Conservation (phyloP, 305 asterid genomes). For the Solanum hybrid region DNA sequence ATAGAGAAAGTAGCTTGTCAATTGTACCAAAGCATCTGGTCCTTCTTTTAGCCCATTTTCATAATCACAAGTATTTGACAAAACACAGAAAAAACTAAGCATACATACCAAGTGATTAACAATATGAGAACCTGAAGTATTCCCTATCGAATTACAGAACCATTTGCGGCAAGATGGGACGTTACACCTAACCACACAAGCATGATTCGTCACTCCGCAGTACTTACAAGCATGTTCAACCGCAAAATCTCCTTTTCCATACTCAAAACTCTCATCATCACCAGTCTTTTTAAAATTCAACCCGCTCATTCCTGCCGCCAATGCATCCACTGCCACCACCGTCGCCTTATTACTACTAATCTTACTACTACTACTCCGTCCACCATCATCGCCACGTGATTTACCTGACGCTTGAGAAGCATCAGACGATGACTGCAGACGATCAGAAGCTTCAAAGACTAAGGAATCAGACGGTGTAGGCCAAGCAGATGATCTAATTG, state of each 20-base stretch:
- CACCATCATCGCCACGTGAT: conserved; percentile 22
- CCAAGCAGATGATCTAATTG: conserved; percentile 74
- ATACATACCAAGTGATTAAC: conserved; percentile 91
- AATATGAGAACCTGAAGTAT: conserved; percentile 96
- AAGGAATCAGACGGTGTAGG: conserved; percentile 68
- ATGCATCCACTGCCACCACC: conserved; percentile 47
- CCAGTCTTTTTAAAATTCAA: conserved; percentile 90
- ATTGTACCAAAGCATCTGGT: not conserved
- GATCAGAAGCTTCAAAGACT: conserved; percentile 22
- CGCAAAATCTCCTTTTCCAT: conserved; percentile 74
- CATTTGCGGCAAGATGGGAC: conserved; percentile 94
- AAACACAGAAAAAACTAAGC: not conserved
- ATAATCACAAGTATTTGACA: not conserved
- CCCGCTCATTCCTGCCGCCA: conserved; percentile 92
- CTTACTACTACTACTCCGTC: conserved; percentile 14
- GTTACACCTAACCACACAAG: conserved; percentile 90
- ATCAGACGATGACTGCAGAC: conserved; percentile 15
- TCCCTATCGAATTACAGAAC: conserved; percentile 97
- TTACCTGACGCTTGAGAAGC: conserved; percentile 35
- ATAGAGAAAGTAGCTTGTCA: not conserved
- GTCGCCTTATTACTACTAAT: conserved; percentile 39
- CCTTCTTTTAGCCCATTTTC: not conserved
- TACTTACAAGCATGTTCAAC: conserved; percentile 88
- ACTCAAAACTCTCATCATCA: conserved; percentile 81
- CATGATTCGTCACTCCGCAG: conserved; percentile 91